These are phyloP conservation scores for Coemansia sp. DNA, from an alignment of 192 early-diverging fungal genomes.

Conservation along the genomic window DNA sequence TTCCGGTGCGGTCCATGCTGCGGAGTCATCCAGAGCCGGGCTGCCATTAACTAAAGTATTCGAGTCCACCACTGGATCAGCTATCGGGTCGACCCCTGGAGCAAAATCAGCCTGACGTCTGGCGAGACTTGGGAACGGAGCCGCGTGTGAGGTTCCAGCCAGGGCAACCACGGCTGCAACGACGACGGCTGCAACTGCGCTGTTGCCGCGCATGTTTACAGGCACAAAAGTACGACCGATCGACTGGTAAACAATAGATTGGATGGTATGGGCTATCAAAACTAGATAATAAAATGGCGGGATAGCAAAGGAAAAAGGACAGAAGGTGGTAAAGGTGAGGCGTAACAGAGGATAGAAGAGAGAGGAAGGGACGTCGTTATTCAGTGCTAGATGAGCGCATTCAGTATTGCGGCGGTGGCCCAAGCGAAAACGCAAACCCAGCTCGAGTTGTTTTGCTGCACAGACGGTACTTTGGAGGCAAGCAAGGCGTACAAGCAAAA, in stretches of 20 bases:
- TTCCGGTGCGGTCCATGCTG: too few species aligned
- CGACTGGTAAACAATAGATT: not conserved
- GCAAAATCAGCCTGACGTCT: constrained; percentile 17
- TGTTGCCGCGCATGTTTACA: constrained; percentile 11
- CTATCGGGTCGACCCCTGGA: too few species aligned
- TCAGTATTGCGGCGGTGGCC: not conserved
- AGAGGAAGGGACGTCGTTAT: constrained; percentile 1
- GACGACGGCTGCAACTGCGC: constrained; percentile 2
- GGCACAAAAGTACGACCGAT: too few species aligned
- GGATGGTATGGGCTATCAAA: not conserved
- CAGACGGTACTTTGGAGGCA: not conserved
- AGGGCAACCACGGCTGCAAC: constrained; percentile 4
- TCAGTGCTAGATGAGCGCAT: not conserved
- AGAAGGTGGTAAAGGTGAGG: not conserved
- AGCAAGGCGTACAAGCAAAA: not conserved
- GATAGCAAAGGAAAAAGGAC: too few species aligned
- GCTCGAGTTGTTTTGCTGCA: constrained; percentile 3
- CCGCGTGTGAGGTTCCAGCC: constrained; percentile 7
- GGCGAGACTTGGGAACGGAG: constrained; percentile 12
- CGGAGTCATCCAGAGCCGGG: too few species aligned
- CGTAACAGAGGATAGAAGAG: not conserved
- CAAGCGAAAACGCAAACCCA: not conserved
- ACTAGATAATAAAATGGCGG: not conserved
- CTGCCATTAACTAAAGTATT: too few species aligned
- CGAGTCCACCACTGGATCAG: too few species aligned